Base-by-base conservation (phyloP, 768 basidiomycete genomes). In the Amanita thiersii region DNA sequence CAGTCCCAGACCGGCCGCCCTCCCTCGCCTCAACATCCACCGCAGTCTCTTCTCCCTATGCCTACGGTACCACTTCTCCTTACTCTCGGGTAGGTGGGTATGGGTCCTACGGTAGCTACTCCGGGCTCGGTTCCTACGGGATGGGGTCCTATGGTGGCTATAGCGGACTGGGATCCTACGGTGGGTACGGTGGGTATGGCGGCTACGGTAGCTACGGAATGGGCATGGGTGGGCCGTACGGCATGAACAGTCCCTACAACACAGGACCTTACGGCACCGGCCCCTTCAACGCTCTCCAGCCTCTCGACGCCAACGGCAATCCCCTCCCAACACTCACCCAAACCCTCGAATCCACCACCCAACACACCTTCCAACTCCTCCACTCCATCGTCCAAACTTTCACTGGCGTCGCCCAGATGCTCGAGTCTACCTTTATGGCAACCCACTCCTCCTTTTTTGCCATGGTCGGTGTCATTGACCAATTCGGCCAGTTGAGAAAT, bases 341-440 rank as follows among this genome's bases (percentile, higher is more conserved):
- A 54, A 80, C 86, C 0, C 81, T 97, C 46, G 91, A 96, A 64
- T 59, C 78, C 4, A 86, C 88, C 7, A 99, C 94, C 1, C 83
- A 87, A 40, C 83, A 87, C 43, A 97, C 94, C 2, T 99, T 99
- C 55, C 73, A 85, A 20, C 80, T 99, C 43, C 70, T 99, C 20
- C 92, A 97, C 52, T 88, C 86, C 8, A 84, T 99, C 56, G 94
- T 99, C 33, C 87, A 90, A 53, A 96, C 93, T 3, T 94, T 98
- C 63, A 73, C 81, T 0, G 93, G 93, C 17, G 81, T 99, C 47
- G 84, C 94, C 0, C 94, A 98, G 59, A 93, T 99, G 80, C 81
- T 99, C 56, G 94, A 98, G 60, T 83, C 79, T 24, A 98, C 94
- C 4, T 97, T 94, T 63, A 87, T 97, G 83, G 94, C 94, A 2